Evolutionary conservation across 1,284 basidiomycete species (phyloP).

Genomic region (Cronartium quercuum): DNA sequence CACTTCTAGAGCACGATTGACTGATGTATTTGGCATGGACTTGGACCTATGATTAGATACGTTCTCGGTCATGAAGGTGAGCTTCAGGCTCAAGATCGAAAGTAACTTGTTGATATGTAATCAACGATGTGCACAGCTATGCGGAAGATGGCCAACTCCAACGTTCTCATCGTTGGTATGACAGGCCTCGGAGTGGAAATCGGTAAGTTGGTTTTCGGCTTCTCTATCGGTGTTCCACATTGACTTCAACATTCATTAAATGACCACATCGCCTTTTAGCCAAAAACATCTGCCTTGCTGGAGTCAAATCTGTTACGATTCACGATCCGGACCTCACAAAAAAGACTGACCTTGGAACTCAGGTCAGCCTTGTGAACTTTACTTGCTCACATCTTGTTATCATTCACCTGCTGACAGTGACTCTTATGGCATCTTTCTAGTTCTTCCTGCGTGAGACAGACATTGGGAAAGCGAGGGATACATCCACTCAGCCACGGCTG

Average conservation of each 20-base stretch:
- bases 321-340: conserved; percentile 86
- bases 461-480: conserved; percentile 77
- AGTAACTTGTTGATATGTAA: background rate
- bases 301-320: conserved; percentile 95
- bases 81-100: conserved; percentile 33
- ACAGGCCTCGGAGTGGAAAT: conserved; percentile 95
- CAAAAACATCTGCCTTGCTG: conserved; percentile 91
- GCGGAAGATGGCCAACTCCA: conserved; percentile 97
- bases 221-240: conserved; percentile 22
- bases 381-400: background rate
- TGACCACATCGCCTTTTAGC: conserved; percentile 56
- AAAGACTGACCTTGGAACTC: conserved; percentile 83
- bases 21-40: conserved; percentile 39
- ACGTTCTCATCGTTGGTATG: conserved; percentile 88
- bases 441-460: conserved; percentile 90
- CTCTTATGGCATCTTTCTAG: conserved; percentile 52
- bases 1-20: conserved; percentile 35
- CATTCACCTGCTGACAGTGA: conserved; percentile 17
- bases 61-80: conserved; percentile 91
- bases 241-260: background rate
- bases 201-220: conserved; percentile 55
- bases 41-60: conserved; percentile 58
- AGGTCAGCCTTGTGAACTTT: conserved; percentile 56
- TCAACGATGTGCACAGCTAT: conserved; percentile 58
- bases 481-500: conserved; percentile 78